Conservation (phyloP, 805 yeast species). For the Danielia oregonensis region DNA sequence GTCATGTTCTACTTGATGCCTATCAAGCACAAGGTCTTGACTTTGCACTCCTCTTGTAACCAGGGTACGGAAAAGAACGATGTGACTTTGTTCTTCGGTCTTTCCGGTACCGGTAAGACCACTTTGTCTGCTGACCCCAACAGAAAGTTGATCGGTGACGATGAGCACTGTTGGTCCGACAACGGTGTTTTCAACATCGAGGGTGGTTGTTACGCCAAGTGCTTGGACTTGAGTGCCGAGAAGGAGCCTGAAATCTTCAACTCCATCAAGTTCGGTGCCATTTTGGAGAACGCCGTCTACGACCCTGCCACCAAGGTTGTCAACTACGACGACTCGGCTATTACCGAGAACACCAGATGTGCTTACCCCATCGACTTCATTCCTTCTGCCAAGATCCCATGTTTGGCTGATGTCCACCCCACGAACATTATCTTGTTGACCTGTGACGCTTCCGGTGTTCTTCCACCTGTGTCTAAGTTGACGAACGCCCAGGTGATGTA, state of each 20-base stretch:
- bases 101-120: slow-evolving; percentile 98
- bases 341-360: slow-evolving; percentile 97
- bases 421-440: slow-evolving; percentile 87
- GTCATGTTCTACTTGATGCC: slow-evolving; percentile 99
- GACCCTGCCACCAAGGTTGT: slow-evolving; percentile 76
- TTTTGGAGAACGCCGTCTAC: slow-evolving; percentile 88
- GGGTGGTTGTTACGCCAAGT: slow-evolving; percentile 99
- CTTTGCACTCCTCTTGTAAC: slow-evolving; percentile 93
- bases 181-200: slow-evolving; percentile 98
- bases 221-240: slow-evolving; percentile 82
- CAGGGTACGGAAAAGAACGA: slow-evolving; percentile 80
- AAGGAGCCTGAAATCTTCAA: slow-evolving; percentile 97
- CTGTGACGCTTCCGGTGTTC: slow-evolving; percentile 97
- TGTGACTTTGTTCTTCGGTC: slow-evolving; percentile 92
- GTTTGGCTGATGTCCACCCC: slow-evolving; percentile 86
- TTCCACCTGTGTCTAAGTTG: slow-evolving; percentile 94
- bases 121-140: slow-evolving; percentile 95
- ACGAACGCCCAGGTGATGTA: slow-evolving; percentile 97
- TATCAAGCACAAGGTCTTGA: slow-evolving; percentile 81
- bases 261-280: slow-evolving; percentile 92
- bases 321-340: slow-evolving; percentile 74
- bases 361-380: slow-evolving; percentile 97
- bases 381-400: slow-evolving; percentile 94
- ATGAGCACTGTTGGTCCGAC: slow-evolving; percentile 99
- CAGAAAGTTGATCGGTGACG: slow-evolving; percentile 94